Evolutionary conservation across 2,329 filamentous ascomycete genomes (phyloP), one percentile per base, ranked within the genome.

Genomic region (Alternaria sp.): DNA sequence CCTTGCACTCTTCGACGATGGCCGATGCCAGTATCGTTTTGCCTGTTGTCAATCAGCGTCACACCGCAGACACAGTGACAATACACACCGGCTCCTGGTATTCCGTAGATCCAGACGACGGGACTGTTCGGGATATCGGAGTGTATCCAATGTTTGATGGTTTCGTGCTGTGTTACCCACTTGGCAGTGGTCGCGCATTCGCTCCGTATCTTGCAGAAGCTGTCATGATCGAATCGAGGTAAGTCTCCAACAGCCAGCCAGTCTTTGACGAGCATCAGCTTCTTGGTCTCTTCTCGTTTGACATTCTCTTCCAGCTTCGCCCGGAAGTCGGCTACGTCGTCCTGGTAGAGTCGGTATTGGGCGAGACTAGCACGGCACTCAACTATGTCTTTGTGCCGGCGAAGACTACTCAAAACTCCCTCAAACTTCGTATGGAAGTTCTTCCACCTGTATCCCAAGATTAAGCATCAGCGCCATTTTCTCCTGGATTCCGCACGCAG

Each of bases 41-140:
- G 32, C 32, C 32, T 36, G 4, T 5, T 36, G 32, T 3, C 2
- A 1, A 5, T 36, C 4, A 36, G 32, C 7, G 7, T 36, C 30
- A 5, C 4, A 4, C 30, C 0, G 6, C 6, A 0, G 3, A 8
- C 2, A 15, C 13, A 36, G 6, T 36, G 0, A 8, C 0, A 1
- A 36, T 0, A 36, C 32, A 5, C 1, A 36, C 32, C 32, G 1
- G 32, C 32, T 36, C 32, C 32, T 36, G 32, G 32, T 36, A 36
- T 36, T 0, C 32, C 32, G 2, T 36, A 36, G 0, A 36, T 5
- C 32, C 32, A 36, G 7, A 36, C 32, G 8, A 36, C 32, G 0
- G 32, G 8, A 1, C 32, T 36, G 32, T n/a, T n/a, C 8, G 32
- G 32, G 2, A 36, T 36, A 9, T 36, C 32, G 0, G 32, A 5